A percentile compares a stretch with the other conserved stretches of the same genome.
Evolutionary conservation across 1,139 yeast genomes (phyloP).

Genomic region (Martiniozyma asiatica): DNA sequence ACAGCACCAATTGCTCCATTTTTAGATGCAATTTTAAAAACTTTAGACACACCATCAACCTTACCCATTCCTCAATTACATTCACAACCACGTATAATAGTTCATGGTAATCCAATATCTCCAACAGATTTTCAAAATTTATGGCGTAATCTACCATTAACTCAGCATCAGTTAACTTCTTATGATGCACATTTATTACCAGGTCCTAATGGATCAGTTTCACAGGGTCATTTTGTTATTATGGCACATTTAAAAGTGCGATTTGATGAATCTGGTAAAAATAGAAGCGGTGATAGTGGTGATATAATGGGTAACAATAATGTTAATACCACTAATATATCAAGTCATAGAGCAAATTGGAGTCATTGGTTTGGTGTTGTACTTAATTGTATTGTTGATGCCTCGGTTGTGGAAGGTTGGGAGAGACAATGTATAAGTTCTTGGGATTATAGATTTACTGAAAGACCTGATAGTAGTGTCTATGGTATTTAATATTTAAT

Average conservation of each 20-base stretch:
- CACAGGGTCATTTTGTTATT: constrained; percentile 31
- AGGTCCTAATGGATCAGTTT: constrained; percentile 31
- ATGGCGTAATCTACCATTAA: constrained; percentile 50
- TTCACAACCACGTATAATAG: constrained; percentile 41
- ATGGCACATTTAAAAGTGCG: constrained; percentile 53
- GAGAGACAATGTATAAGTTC: constrained; percentile 37
- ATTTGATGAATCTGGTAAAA: constrained; percentile 64
- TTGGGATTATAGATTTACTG: constrained; percentile 55
- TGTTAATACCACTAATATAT: constrained; percentile 34
- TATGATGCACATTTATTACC: constrained; percentile 65
- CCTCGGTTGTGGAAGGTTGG: constrained; percentile 30
- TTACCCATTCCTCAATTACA: constrained; percentile 28
- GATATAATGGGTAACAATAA: constrained; percentile 24
- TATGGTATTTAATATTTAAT: constrained; percentile 1
- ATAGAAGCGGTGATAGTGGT: constrained; percentile 49
- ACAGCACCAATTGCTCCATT: constrained; percentile 16
- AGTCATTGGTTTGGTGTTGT: constrained; percentile 60
- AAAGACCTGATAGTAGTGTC: constrained; percentile 16
- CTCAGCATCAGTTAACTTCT: constrained; percentile 52
- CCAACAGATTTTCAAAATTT: constrained; percentile 49
- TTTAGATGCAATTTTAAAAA: constrained; percentile 16
- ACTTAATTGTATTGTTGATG: constrained; percentile 48
- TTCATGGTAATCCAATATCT: constrained; percentile 58
- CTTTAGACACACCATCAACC: constrained; percentile 19
- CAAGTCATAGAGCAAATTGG: constrained; percentile 15